Conservation (phyloP, 306 rosid genomes). For the Malus asiatica region DNA sequence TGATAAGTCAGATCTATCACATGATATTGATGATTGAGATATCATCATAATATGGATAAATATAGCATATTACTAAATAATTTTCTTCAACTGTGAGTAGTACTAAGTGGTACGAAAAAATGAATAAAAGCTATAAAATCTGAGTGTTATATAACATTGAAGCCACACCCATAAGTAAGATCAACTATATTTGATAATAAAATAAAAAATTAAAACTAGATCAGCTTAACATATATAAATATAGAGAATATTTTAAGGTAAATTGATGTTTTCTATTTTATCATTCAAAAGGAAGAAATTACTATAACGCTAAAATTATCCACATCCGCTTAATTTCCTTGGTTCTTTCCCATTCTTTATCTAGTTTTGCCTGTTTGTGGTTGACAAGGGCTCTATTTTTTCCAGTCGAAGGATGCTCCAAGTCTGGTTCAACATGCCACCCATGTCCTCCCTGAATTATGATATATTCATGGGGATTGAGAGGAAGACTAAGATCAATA, state of each 20-base stretch:
- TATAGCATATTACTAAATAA: not conserved
- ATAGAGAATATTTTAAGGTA: not conserved
- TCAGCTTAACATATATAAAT: not conserved
- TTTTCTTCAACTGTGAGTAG: not conserved
- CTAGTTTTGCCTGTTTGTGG: constrained; percentile 7
- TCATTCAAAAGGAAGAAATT: not conserved
- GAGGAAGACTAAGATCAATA: not conserved
- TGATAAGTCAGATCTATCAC: not conserved
- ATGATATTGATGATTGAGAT: not conserved
- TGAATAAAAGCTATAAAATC: too few relatives aligned
- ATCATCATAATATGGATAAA: not conserved
- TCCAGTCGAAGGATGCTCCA: not conserved
- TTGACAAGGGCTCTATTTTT: constrained; percentile 2
- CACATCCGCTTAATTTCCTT: not conserved
- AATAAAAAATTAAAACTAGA: not conserved
- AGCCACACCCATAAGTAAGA: not conserved
- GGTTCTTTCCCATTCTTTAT: not conserved
- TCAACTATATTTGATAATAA: not conserved
- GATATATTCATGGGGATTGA: not conserved
- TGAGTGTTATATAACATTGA: too few relatives aligned
- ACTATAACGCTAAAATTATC: not conserved
- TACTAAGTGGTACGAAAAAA: not conserved
- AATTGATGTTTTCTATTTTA: too few relatives aligned
- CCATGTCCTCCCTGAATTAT: not conserved
- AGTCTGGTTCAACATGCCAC: not conserved